phyloP scores from a whole-genome alignment of 768 basidiomycete species.

The Amyloporia xantha region DNA sequence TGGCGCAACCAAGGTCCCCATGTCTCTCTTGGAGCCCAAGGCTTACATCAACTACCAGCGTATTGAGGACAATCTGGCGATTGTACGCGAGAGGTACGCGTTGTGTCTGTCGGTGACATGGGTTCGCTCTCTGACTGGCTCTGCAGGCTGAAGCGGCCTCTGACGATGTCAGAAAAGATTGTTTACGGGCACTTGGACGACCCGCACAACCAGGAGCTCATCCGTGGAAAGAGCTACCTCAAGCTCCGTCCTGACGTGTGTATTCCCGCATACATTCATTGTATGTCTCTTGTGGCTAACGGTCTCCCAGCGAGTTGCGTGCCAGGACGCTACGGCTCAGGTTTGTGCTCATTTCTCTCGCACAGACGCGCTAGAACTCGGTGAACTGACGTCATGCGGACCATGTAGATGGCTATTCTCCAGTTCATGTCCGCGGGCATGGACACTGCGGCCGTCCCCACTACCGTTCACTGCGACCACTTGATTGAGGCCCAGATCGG shows the following conservation, averaged over 20 bases:
- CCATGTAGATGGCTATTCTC: conserved; percentile 96
- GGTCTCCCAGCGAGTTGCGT: conserved; percentile 64
- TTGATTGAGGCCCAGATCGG: conserved; percentile 96
- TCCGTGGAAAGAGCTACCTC: conserved; percentile 89
- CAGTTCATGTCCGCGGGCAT: conserved; percentile 99
- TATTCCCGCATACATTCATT: conserved; percentile 15
- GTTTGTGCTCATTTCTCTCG: conserved; percentile 31
- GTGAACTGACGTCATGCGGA: too few relatives aligned
- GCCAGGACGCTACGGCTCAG: conserved; percentile 88
- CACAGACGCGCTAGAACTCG: neutral
- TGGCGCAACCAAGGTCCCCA: conserved; percentile 84
- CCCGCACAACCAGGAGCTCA: conserved; percentile 84
- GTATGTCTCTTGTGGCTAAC: neutral
- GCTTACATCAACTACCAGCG: conserved; percentile 93
- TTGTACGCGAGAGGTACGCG: conserved; percentile 74
- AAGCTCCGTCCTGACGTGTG: conserved; percentile 96
- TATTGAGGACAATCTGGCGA: conserved; percentile 92
- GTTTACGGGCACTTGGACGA: conserved; percentile 98
- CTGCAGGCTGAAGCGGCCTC: conserved; percentile 78
- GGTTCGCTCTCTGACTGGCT: neutral
- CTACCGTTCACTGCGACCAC: conserved; percentile 99
- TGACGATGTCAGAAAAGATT: conserved; percentile 95
- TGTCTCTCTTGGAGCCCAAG: conserved; percentile 79
- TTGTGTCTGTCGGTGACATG: neutral
- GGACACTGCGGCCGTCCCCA: conserved; percentile 95